Base-by-base conservation (phyloP, 2,329 filamentous ascomycete genomes). In the Botryotinia globosa region DNA sequence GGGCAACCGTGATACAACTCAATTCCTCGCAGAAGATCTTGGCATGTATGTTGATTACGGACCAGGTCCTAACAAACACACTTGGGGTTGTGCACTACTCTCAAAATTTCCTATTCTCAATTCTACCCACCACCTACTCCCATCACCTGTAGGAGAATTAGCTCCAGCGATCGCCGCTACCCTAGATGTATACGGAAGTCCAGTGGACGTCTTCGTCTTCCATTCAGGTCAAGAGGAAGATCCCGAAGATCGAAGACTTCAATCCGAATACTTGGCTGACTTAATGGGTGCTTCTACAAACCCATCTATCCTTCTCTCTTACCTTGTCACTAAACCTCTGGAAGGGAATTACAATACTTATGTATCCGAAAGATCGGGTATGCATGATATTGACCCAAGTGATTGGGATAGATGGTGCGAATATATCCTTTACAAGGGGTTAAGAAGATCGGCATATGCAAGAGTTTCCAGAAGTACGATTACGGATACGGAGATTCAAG, bases 391-490 rank as follows among this genome's bases (percentile, higher is more conserved):
- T 67, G 96, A 99, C 80, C 88, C 91, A 0, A 90, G 86, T 4
- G 96, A 99, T 81, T 97, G 94, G 94, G 96, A 99, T 82, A 87
- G 96, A 72, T 99, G 96, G 96, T 99, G 96, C 85, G 95, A 99
- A 85, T 99, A 99, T 82, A 98, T 99, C 76, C 85, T 99, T 39
- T 99, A 94, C 86, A 98, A 98, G 85, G 90, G 90, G 20, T 83
- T 99, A 75, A 91, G 90, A 82, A 88, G 95, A 74, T 91, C 92
- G 0, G 95, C 94, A 1, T 99, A 99, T 81, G 96, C 96, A 6
- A 87, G 96, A 71, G 91, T 99, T 69, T 95, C 92, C 78, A 87
- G 96, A 78, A 90, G 91, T 77, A 97, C 93, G 2, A 98, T 99
- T 77, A 99, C 96, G 20, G 96, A 99, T 81, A 99, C 96, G 3